phyloP scores from a whole-genome alignment of 192 early-diverging fungal species.

The Gamsiella multidivaricata region DNA sequence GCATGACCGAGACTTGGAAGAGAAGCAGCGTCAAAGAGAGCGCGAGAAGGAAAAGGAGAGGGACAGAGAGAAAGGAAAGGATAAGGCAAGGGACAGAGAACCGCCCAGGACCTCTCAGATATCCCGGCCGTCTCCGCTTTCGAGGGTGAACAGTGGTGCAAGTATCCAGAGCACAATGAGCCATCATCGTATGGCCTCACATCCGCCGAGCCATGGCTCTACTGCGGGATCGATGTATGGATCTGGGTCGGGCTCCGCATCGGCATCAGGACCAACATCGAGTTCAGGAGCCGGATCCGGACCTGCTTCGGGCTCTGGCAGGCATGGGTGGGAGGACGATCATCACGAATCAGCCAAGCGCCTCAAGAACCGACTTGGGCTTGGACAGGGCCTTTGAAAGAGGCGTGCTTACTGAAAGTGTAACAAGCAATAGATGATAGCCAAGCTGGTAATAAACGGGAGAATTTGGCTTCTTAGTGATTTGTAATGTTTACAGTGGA shows the following conservation, averaged over 20 bases:
- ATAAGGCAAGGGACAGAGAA: not conserved
- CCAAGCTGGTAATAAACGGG: too few relatives aligned
- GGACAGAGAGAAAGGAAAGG: constrained; percentile 14
- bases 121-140: constrained; percentile 25
- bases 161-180: constrained; percentile 32
- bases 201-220: constrained; percentile 24
- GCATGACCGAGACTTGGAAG: constrained; percentile 39
- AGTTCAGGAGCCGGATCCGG: not conserved
- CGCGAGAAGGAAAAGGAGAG: constrained; percentile 21
- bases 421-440: too few relatives aligned
- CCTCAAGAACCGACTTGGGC: constrained; percentile 23
- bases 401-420: too few relatives aligned
- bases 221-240: not conserved
- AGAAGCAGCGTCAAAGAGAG: constrained; percentile 23
- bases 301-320: not conserved
- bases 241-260: not conserved
- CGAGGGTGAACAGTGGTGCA: constrained; percentile 43
- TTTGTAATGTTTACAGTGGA: too few relatives aligned
- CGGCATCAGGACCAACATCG: not conserved
- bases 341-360: constrained; percentile 27
- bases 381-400: constrained; percentile 24
- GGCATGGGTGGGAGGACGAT: constrained; percentile 17
- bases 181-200: constrained; percentile 1
- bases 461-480: too few relatives aligned
- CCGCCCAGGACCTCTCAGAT: not conserved